These are phyloP conservation scores for Candida endomychidarum DNA, from an alignment of 805 yeast species.

Conservation along the genomic window DNA sequence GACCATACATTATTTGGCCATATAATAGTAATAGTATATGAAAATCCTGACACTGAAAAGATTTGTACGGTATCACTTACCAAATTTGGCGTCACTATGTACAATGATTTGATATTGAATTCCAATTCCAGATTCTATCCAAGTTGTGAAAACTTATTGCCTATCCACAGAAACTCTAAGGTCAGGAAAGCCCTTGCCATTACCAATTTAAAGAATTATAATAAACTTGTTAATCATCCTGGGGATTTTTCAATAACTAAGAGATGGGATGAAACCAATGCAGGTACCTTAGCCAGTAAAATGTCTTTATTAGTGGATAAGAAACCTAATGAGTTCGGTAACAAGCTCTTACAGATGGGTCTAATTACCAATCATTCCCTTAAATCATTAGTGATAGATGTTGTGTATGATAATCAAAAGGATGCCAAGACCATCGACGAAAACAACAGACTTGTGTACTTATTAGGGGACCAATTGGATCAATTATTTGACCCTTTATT, in stretches of 20 bases:
- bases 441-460: slow-evolving; percentile 73
- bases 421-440: slow-evolving; percentile 46
- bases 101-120: slow-evolving; percentile 57
- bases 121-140: slow-evolving; percentile 69
- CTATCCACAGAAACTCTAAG: slow-evolving; percentile 49
- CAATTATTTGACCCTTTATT: slow-evolving; percentile 85
- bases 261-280: slow-evolving; percentile 72
- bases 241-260: slow-evolving; percentile 41
- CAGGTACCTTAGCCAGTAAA: slow-evolving; percentile 73
- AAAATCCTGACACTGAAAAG: slow-evolving; percentile 43
- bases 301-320: slow-evolving; percentile 56
- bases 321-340: slow-evolving; percentile 60
- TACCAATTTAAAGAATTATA: slow-evolving; percentile 64
- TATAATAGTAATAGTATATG: slow-evolving; percentile 50
- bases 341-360: slow-evolving; percentile 55
- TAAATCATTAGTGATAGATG: slow-evolving; percentile 64
- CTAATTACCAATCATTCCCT: slow-evolving; percentile 50
- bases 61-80: slow-evolving; percentile 58
- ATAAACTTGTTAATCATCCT: slow-evolving; percentile 47
- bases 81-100: slow-evolving; percentile 64
- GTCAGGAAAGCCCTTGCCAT: slow-evolving; percentile 78
- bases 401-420: slow-evolving; percentile 58
- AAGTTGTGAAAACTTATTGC: slow-evolving; percentile 68
- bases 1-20: slow-evolving; percentile 54
- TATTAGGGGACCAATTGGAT: slow-evolving; percentile 83